phyloP scores from a whole-genome alignment of 2,329 filamentous ascomycete genomes.

The Penicillium palitans region DNA sequence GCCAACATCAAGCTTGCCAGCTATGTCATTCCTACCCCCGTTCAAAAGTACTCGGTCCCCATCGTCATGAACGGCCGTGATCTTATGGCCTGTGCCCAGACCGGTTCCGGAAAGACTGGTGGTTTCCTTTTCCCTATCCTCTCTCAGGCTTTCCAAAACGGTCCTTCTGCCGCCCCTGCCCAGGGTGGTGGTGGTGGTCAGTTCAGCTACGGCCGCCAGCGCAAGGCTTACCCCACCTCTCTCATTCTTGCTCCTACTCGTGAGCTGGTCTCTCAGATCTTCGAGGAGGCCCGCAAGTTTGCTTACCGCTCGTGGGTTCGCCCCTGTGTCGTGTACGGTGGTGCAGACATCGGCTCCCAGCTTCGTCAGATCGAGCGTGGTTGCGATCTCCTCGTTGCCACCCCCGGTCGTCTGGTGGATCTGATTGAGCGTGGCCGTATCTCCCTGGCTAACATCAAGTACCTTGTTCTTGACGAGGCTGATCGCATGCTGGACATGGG shows the following conservation, averaged over 20 bases:
- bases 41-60: slow-evolving; percentile 99
- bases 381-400: slow-evolving; percentile 95
- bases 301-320: slow-evolving; percentile 98
- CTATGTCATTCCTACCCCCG: slow-evolving; percentile 94
- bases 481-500: slow-evolving; percentile 99
- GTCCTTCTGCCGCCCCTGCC: slow-evolving; percentile 70
- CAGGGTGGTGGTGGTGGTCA: slow-evolving; percentile 55
- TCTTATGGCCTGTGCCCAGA: slow-evolving; percentile 99
- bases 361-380: slow-evolving; percentile 97
- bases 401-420: slow-evolving; percentile 94
- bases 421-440: slow-evolving; percentile 98
- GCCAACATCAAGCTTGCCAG: slow-evolving; percentile 90
- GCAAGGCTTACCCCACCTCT: slow-evolving; percentile 96
- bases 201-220: slow-evolving; percentile 77
- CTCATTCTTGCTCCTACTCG: slow-evolving; percentile 94
- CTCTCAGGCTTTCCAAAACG: slow-evolving; percentile 92
- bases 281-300: slow-evolving; percentile 96
- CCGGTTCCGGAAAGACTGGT: slow-evolving; percentile 99
- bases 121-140: slow-evolving; percentile 99
- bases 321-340: slow-evolving; percentile 97
- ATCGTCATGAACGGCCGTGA: slow-evolving; percentile 98
- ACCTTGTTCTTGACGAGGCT: slow-evolving; percentile 96
- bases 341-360: slow-evolving; percentile 97
- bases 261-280: slow-evolving; percentile 98
- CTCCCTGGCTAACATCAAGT: slow-evolving; percentile 98